Percentiles rank a stretch among this genome's conserved stretches.
Evolutionary conservation across 106 monocot genomes (phyloP).

Genomic region (Apostasia shenzhenica): DNA sequence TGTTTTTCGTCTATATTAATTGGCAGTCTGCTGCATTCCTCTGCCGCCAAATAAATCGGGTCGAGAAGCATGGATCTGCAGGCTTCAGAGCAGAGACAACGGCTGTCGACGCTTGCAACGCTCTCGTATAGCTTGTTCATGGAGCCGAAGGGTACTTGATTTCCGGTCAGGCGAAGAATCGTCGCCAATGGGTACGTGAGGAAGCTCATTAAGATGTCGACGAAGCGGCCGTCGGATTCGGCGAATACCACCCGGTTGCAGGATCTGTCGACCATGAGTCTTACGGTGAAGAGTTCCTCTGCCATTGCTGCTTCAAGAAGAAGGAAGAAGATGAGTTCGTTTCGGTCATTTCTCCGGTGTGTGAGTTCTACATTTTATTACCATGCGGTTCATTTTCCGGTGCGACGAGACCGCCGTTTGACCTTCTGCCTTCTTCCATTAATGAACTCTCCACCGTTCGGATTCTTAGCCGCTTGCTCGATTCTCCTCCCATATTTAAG

Average conservation of each 20-base stretch:
- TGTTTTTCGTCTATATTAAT: neutral
- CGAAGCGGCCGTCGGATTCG: conserved; percentile 9
- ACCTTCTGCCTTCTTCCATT: too few relatives aligned
- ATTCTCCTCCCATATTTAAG: too few relatives aligned
- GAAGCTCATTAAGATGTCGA: conserved; percentile 19
- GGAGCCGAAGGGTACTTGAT: neutral
- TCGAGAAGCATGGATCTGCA: conserved; percentile 10
- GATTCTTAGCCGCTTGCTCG: too few relatives aligned
- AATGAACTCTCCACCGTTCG: too few relatives aligned
- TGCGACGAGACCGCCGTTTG: too few relatives aligned
- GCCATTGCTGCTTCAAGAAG: too few relatives aligned
- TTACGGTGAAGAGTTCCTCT: neutral
- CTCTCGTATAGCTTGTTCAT: conserved; percentile 9
- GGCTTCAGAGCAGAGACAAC: neutral
- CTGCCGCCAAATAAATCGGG: neutral
- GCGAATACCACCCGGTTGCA: conserved; percentile 15
- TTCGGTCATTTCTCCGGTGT: too few relatives aligned
- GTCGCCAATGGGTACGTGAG: conserved; percentile 6
- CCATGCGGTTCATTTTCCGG: too few relatives aligned
- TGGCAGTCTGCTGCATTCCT: neutral
- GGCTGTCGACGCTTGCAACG: conserved; percentile 2
- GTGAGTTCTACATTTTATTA: too few relatives aligned
- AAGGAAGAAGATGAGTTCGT: too few relatives aligned
- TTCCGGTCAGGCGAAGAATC: conserved; percentile 5
- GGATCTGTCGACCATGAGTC: conserved; percentile 4